Evolutionary conservation across 1,139 yeast species (phyloP).

Genomic region (Blastobotrys petasosporus): DNA sequence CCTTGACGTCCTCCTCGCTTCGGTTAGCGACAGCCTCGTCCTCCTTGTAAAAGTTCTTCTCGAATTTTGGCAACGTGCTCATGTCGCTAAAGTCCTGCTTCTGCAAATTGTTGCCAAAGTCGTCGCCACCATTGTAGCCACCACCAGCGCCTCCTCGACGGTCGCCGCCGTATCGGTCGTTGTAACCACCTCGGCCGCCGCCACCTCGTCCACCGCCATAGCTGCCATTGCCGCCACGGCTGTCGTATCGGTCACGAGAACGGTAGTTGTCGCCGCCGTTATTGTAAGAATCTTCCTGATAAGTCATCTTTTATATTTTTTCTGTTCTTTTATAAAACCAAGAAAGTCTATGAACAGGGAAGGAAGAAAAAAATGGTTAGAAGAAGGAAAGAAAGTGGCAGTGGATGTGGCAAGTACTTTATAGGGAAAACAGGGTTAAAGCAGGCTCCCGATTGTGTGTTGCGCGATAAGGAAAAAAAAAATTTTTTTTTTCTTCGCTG

Average conservation of each 20-base stretch:
- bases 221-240: constrained; percentile 16
- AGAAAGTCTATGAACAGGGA: not conserved
- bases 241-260: constrained; percentile 14
- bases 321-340: constrained; percentile 9
- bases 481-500: not conserved
- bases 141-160: constrained; percentile 23
- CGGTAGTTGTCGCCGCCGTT: constrained; percentile 20
- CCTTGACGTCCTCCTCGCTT: constrained; percentile 61
- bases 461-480: constrained; percentile 3
- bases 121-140: constrained; percentile 35
- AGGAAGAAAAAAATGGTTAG: constrained; percentile 5
- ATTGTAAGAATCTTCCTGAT: constrained; percentile 20
- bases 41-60: constrained; percentile 90
- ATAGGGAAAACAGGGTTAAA: not conserved
- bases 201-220: constrained; percentile 23
- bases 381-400: not conserved
- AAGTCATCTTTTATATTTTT: constrained; percentile 10
- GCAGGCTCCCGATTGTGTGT: not conserved
- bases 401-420: constrained; percentile 2
- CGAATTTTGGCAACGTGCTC: constrained; percentile 76
- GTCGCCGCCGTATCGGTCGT: constrained; percentile 23
- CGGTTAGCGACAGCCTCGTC: constrained; percentile 72
- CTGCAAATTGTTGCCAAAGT: constrained; percentile 45
- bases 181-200: constrained; percentile 23
- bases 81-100: constrained; percentile 73